Evolutionary conservation across 176 grass and related monocot species (phyloP).

Genomic region (Cocos nucifera): DNA sequence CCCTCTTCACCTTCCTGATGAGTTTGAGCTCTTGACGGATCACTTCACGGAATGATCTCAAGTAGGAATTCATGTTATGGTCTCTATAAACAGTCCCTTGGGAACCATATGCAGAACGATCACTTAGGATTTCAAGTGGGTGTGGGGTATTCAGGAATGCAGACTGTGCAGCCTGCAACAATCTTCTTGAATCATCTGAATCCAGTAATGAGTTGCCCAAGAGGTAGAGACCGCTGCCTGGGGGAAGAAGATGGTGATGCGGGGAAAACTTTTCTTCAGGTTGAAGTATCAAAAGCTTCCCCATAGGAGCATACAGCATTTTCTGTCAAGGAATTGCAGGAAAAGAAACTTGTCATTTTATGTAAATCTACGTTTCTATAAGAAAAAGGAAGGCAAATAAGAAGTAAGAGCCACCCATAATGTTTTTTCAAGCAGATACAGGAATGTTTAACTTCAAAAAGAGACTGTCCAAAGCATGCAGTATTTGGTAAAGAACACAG

Average conservation of each 20-base stretch:
- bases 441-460: too few species aligned
- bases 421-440: too few species aligned
- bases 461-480: too few species aligned
- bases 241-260: conserved; percentile 74
- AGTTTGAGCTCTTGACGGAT: conserved; percentile 51
- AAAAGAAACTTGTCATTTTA: neutral
- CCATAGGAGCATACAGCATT: conserved; percentile 87
- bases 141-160: conserved; percentile 87
- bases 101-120: conserved; percentile 57
- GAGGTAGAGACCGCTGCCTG: conserved; percentile 60
- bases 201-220: conserved; percentile 16
- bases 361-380: too few species aligned
- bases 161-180: conserved; percentile 40
- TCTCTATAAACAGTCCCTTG: conserved; percentile 65
- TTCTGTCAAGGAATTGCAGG: conserved; percentile 39
- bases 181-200: conserved; percentile 20
- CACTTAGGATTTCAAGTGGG: conserved; percentile 86
- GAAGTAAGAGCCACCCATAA: too few species aligned
- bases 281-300: conserved; percentile 74
- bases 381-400: too few species aligned
- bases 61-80: conserved; percentile 79
- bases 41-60: conserved; percentile 54
- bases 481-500: too few species aligned
- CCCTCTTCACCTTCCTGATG: conserved; percentile 28
- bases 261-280: conserved; percentile 78